Percentiles rank a stretch among this genome's conserved stretches.
These are phyloP conservation scores for Clitopilus hobsonii DNA, from an alignment of 768 basidiomycete genomes.

Conservation along the genomic window DNA sequence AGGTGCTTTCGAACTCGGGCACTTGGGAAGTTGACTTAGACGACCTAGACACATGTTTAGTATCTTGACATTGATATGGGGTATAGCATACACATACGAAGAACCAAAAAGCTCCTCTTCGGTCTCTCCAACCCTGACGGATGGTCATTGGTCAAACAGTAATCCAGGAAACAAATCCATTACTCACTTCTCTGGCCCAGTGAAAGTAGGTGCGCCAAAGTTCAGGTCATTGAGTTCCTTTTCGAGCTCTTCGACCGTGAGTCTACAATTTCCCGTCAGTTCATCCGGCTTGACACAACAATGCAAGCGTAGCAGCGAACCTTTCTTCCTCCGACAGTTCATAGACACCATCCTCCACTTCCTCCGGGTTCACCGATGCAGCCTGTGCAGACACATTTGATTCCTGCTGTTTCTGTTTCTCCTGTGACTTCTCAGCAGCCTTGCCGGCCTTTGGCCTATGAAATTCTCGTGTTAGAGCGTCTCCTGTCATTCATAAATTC, in stretches of 20 bases:
- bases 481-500: background rate
- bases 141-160: background rate
- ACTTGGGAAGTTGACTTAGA: background rate
- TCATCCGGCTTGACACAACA: background rate
- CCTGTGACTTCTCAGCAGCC: background rate
- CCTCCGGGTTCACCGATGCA: background rate
- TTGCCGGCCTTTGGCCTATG: conserved; percentile 1
- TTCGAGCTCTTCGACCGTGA: background rate
- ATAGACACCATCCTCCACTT: background rate
- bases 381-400: background rate
- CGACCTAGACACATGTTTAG: background rate
- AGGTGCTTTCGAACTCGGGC: background rate
- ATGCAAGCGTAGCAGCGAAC: background rate
- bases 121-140: conserved; percentile 11
- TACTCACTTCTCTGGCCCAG: conserved; percentile 10
- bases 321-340: background rate
- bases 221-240: background rate
- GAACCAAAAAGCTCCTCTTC: conserved; percentile 13
- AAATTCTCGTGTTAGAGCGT: conserved; percentile 1
- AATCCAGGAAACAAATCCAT: background rate
- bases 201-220: background rate
- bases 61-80: background rate
- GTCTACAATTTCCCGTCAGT: background rate
- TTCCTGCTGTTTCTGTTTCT: background rate
- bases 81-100: conserved; percentile 1